phyloP scores from a whole-genome alignment of 176 grass and related monocot species.

The Eragrostis nindensis region DNA sequence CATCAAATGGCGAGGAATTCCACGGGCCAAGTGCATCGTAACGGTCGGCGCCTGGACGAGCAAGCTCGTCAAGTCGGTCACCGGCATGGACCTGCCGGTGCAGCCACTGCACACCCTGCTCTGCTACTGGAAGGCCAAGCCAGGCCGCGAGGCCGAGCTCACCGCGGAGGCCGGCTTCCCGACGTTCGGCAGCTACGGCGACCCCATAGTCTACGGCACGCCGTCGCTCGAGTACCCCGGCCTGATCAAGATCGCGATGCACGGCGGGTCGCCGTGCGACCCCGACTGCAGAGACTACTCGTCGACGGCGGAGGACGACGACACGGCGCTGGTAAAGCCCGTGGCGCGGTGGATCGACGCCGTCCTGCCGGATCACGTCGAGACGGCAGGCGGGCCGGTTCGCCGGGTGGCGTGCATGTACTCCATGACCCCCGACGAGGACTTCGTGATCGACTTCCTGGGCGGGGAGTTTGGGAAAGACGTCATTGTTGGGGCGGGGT shows the following conservation, averaged over 20 bases:
- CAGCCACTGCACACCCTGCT: slow-evolving; percentile 64
- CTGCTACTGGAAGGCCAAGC: slow-evolving; percentile 84
- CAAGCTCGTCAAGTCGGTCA: slow-evolving; percentile 51
- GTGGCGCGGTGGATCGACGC: slow-evolving; percentile 66
- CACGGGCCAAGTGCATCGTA: slow-evolving; percentile 60
- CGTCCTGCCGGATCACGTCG: slow-evolving; percentile 54
- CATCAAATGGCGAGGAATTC: slow-evolving; percentile 44
- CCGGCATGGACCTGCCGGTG: slow-evolving; percentile 59
- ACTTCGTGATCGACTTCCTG: slow-evolving; percentile 79
- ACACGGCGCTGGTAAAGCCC: slow-evolving; percentile 37
- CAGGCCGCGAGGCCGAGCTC: slow-evolving; percentile 50
- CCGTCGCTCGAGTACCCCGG: slow-evolving; percentile 81
- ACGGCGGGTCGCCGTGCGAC: slow-evolving; percentile 67
- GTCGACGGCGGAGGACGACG: slow-evolving; percentile 29
- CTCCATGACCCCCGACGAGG: slow-evolving; percentile 82
- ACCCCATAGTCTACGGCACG: slow-evolving; percentile 75
- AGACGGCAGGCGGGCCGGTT: slow-evolving; percentile 60
- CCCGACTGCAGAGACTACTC: slow-evolving; percentile 52
- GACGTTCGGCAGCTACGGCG: slow-evolving; percentile 85
- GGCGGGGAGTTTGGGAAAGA: slow-evolving; percentile 76
- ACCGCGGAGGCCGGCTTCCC: slow-evolving; percentile 66
- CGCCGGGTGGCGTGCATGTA: slow-evolving; percentile 80
- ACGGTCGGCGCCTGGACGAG: slow-evolving; percentile 65
- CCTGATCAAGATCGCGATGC: slow-evolving; percentile 82
- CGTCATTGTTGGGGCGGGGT: slow-evolving; percentile 75